phyloP scores from a whole-genome alignment of 306 rosid species.

The Luffa acutangula region DNA sequence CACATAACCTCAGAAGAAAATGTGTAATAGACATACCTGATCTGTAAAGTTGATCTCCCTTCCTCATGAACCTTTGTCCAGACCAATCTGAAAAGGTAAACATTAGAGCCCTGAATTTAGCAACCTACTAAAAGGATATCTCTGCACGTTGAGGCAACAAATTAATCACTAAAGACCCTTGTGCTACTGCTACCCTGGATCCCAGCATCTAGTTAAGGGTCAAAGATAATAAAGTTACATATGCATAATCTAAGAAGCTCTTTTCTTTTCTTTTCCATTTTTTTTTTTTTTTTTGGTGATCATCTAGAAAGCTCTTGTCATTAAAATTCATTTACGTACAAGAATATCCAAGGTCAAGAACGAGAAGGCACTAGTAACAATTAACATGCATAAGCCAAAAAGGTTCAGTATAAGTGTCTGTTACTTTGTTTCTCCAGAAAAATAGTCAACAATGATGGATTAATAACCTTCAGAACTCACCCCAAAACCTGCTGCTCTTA shows the following conservation, averaged over 20 bases:
- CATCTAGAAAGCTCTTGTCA: background rate
- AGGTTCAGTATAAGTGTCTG: background rate
- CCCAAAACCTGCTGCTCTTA: background rate
- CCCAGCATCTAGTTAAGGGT: background rate
- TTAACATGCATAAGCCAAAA: background rate
- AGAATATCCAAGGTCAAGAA: background rate
- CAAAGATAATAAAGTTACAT: background rate
- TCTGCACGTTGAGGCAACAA: background rate
- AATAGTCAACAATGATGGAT: background rate
- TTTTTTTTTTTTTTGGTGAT: too few species aligned
- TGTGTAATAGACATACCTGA: slow-evolving; percentile 34
- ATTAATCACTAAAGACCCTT: background rate
- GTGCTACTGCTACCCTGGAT: background rate
- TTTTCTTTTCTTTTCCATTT: too few species aligned
- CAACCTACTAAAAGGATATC: background rate
- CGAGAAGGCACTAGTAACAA: background rate
- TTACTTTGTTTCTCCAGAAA: background rate
- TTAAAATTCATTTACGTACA: background rate
- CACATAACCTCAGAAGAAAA: background rate
- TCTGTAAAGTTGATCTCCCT: slow-evolving; percentile 50
- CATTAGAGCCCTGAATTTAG: background rate
- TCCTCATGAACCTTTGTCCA: slow-evolving; percentile 82
- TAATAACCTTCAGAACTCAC: background rate
- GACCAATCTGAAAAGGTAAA: slow-evolving; percentile 48
- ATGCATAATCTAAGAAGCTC: too few species aligned